Conservation (phyloP, 306 rosid species). For the Cyamopsis tetragonoloba region DNA sequence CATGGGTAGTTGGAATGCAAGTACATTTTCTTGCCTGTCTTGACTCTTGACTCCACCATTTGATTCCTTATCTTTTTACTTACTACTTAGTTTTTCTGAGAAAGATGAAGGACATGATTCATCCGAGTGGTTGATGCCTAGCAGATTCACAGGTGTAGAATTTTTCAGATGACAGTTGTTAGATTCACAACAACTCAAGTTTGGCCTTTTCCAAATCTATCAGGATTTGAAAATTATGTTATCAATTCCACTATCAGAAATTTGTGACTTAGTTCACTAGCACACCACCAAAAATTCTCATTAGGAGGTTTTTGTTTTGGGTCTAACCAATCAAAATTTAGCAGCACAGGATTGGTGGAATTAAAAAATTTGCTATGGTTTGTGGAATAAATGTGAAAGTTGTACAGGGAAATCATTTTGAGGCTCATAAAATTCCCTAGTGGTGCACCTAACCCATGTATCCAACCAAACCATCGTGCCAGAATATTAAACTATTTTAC, state of each 20-base stretch:
- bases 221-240: not conserved
- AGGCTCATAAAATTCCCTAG: not conserved
- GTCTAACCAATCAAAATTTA: slow-evolving; percentile 28
- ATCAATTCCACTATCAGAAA: slow-evolving; percentile 22
- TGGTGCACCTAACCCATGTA: slow-evolving; percentile 34
- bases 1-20: slow-evolving; percentile 14
- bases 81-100: not conserved
- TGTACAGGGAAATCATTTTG: not conserved
- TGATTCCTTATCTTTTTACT: not conserved
- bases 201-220: slow-evolving; percentile 22
- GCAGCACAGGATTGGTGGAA: not conserved
- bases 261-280: slow-evolving; percentile 23
- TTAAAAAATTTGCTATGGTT: slow-evolving; percentile 14
- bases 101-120: not conserved
- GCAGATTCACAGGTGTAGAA: slow-evolving; percentile 17
- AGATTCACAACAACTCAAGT: slow-evolving; percentile 31
- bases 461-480: slow-evolving; percentile 27
- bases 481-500: slow-evolving; percentile 13
- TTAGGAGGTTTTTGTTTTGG: not conserved
- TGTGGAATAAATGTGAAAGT: slow-evolving; percentile 25
- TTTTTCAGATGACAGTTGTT: slow-evolving; percentile 31
- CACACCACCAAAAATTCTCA: not conserved
- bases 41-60: slow-evolving; percentile 23
- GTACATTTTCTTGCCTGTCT: slow-evolving; percentile 25
- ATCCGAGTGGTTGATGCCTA: slow-evolving; percentile 26